Conservation (phyloP, 225 moss, liverwort and hornwort species). For the Antitrichia curtipendula region DNA sequence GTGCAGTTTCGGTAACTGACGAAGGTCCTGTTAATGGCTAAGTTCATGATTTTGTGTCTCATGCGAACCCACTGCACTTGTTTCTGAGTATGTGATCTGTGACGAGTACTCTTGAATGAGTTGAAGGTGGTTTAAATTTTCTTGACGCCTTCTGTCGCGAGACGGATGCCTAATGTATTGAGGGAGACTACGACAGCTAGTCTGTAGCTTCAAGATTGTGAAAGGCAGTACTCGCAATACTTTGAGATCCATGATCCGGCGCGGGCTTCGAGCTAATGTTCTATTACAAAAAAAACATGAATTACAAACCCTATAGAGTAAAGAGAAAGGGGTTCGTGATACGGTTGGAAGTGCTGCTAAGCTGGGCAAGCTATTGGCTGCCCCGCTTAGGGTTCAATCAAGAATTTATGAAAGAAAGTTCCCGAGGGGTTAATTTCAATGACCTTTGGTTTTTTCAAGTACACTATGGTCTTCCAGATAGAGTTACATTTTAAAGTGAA, state of each 20-base stretch:
- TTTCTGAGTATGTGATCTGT: background rate
- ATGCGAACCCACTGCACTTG: background rate
- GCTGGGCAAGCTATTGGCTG: background rate
- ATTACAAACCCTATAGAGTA: background rate
- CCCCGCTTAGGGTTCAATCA: background rate
- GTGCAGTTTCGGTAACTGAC: background rate
- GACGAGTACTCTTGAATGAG: background rate
- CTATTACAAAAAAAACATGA: background rate
- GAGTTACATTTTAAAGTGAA: background rate
- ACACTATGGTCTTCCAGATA: background rate
- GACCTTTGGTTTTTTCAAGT: background rate
- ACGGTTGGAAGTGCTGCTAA: background rate
- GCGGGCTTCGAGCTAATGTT: background rate
- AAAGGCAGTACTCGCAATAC: background rate
- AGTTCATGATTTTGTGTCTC: background rate
- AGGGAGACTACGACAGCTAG: background rate
- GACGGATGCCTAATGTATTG: background rate
- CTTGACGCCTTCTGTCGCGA: background rate
- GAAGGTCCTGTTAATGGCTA: background rate
- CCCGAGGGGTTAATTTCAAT: background rate
- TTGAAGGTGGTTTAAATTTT: background rate
- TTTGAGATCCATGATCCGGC: background rate
- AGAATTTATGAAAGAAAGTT: background rate
- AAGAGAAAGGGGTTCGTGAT: background rate
- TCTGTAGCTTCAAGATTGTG: background rate